Evolutionary conservation across 2,329 filamentous ascomycete genomes (phyloP).

Genomic region (Sporothrix protearum): DNA sequence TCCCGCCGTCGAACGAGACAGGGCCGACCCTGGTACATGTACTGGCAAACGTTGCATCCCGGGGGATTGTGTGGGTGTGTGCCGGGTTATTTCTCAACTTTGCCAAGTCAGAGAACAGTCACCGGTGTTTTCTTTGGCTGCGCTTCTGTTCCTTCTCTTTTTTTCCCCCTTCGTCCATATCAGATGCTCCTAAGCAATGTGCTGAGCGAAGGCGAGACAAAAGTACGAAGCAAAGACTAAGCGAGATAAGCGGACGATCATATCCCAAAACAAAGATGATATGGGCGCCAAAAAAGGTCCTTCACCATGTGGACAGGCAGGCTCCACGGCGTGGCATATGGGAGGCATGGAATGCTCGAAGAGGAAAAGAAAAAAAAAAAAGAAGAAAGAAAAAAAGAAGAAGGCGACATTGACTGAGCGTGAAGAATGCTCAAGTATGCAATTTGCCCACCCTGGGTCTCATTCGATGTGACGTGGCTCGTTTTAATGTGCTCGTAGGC

Average conservation of each 20-base stretch:
- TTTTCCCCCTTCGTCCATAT: background rate
- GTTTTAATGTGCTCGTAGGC: background rate
- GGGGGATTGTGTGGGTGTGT: background rate
- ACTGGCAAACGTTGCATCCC: constrained; percentile 1
- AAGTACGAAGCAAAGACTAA: background rate
- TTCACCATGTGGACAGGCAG: background rate
- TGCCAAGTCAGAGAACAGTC: background rate
- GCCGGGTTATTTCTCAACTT: background rate
- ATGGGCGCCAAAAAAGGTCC: background rate
- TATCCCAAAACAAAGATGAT: background rate
- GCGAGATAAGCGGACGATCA: background rate
- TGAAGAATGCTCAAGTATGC: background rate
- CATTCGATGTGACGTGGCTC: background rate
- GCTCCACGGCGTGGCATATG: background rate
- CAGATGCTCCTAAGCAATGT: too few relatives aligned
- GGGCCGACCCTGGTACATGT: background rate
- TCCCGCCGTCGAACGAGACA: background rate
- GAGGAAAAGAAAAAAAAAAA: constrained; percentile 1
- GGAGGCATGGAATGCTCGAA: background rate
- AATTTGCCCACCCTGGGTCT: background rate
- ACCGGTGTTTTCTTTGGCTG: background rate
- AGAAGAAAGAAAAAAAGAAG: background rate
- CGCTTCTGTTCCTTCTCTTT: background rate
- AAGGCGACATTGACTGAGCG: background rate
- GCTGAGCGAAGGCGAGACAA: constrained; percentile 9